Percentiles rank a stretch among this genome's conserved stretches.
Conservation (phyloP, 1,284 basidiomycete genomes). For the Apiotrichum sp. region DNA sequence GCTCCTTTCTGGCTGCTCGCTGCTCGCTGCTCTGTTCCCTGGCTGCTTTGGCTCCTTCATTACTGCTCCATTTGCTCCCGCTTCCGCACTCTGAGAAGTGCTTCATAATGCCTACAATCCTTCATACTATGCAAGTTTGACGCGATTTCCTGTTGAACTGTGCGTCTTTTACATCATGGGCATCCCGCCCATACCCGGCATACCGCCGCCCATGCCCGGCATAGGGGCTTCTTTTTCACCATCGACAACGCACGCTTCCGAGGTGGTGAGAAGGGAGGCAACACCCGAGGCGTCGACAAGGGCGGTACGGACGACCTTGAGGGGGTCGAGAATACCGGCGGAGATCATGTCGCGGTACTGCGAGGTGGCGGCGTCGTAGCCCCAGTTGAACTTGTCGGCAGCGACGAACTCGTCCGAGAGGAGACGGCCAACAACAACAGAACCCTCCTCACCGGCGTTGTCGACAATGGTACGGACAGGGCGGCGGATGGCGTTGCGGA, state of each 20-base stretch:
- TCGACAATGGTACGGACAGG: conserved; percentile 83
- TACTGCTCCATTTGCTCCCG: too few species aligned
- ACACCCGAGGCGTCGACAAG: conserved; percentile 81
- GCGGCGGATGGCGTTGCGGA: conserved; percentile 76
- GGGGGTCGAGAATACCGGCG: conserved; percentile 86
- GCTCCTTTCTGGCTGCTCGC: too few species aligned
- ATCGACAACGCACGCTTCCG: conserved; percentile 68
- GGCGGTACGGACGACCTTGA: conserved; percentile 87
- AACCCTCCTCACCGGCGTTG: conserved; percentile 93
- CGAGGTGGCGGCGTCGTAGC: conserved; percentile 85
- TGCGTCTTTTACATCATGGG: too few species aligned
- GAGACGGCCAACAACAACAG: conserved; percentile 85
- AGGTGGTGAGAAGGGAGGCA: conserved; percentile 84
- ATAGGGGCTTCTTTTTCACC: too few species aligned
- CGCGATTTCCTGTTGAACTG: background rate
- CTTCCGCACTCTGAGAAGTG: background rate
- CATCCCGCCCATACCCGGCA: too few species aligned
- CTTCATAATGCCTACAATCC: conserved; percentile 6
- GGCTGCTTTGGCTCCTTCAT: too few species aligned
- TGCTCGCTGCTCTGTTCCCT: too few species aligned
- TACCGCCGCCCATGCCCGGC: too few species aligned
- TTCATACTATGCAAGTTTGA: conserved; percentile 2
- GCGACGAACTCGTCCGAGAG: conserved; percentile 47
- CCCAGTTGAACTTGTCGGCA: conserved; percentile 64
- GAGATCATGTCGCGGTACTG: conserved; percentile 94